These are phyloP conservation scores for Xerocomellus amylosporus DNA, from an alignment of 768 basidiomycete genomes.

Conservation along the genomic window DNA sequence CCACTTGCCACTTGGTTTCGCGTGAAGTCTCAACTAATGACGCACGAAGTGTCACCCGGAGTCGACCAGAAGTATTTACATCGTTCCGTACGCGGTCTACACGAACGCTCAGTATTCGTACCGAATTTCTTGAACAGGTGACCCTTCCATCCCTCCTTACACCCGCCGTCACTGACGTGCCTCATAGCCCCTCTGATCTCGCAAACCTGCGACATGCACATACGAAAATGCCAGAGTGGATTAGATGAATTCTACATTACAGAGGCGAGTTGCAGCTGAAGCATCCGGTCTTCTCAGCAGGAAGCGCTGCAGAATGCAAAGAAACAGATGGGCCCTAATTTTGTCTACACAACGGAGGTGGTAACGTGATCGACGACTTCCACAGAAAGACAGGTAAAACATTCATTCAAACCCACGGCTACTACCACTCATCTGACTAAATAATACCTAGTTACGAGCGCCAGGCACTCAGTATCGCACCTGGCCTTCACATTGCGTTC, in stretches of 20 bases:
- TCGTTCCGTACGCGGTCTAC: no score
- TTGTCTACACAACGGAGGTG: slow-evolving; percentile 34
- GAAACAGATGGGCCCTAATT: slow-evolving; percentile 22
- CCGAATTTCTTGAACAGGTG: no score
- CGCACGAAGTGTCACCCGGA: no score
- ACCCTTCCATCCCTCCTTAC: no score
- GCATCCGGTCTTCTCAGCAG: slow-evolving; percentile 22
- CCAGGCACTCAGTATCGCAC: slow-evolving; percentile 33
- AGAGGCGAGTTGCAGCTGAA: no score
- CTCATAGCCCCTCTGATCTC: slow-evolving; percentile 25
- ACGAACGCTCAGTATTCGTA: no score
- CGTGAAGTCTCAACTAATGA: no score
- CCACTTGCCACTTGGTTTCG: no score
- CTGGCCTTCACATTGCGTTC: background rate
- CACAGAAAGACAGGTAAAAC: slow-evolving; percentile 19
- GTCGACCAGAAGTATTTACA: no score
- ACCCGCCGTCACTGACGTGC: no score
- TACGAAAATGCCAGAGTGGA: no score
- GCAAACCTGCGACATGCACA: slow-evolving; percentile 23
- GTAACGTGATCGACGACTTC: slow-evolving; percentile 33
- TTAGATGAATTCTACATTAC: no score
- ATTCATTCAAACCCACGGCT: background rate
- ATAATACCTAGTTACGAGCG: slow-evolving; percentile 24
- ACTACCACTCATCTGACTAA: background rate
- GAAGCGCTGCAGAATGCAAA: slow-evolving; percentile 28